Evolutionary conservation across 202 grass and related monocot genomes (phyloP).

Genomic region (Schoenoplectus tabernaemontani): DNA sequence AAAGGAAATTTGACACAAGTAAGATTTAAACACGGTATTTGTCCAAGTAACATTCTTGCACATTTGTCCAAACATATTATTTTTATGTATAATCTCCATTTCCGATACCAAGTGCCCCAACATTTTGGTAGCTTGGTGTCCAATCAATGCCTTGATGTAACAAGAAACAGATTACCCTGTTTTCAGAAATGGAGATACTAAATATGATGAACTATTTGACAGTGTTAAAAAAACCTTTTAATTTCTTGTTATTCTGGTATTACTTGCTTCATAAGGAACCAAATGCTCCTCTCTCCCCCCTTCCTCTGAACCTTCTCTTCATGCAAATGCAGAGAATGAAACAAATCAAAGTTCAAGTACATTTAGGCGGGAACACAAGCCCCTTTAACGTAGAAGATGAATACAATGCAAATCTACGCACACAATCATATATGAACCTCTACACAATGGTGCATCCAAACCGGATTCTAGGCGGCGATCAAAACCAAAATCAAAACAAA

Average conservation of each 20-base stretch:
- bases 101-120: neutral
- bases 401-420: slow-evolving; percentile 55
- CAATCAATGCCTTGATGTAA: neutral
- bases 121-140: no score
- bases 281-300: slow-evolving; percentile 14
- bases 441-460: slow-evolving; percentile 59
- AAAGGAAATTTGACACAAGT: neutral
- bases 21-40: neutral
- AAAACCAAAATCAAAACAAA: neutral
- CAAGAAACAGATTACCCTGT: neutral
- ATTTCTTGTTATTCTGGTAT: slow-evolving; percentile 27
- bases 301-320: neutral
- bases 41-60: no score
- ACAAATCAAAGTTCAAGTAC: neutral
- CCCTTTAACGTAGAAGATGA: slow-evolving; percentile 57
- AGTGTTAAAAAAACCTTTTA: slow-evolving; percentile 5
- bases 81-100: slow-evolving; percentile 7
- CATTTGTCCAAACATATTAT: neutral
- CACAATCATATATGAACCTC: slow-evolving; percentile 71
- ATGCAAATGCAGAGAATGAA: slow-evolving; percentile 30
- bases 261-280: slow-evolving; percentile 23
- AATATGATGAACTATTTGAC: neutral
- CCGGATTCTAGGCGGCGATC: neutral
- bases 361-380: neutral
- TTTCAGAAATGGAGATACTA: neutral